phyloP scores from a whole-genome alignment of 2,329 filamentous ascomycete genomes.

The Magnaporthiopsis incrustans region DNA sequence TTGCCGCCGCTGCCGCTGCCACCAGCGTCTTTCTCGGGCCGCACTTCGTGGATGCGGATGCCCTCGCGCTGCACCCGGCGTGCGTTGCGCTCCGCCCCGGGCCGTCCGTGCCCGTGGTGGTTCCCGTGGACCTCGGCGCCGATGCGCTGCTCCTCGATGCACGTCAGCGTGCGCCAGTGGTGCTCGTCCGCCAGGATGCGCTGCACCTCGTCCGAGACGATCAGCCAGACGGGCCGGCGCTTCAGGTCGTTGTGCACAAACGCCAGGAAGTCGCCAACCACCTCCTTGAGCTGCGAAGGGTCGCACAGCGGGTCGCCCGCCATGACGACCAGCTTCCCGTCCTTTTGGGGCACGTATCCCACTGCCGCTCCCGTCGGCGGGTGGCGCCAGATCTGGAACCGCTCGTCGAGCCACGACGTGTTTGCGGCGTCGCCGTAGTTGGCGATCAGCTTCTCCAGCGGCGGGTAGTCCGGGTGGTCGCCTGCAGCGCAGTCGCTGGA shows the following conservation, averaged over 20 bases:
- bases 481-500: neutral
- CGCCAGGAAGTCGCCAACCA: slow-evolving; percentile 66
- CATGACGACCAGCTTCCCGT: slow-evolving; percentile 66
- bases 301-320: slow-evolving; percentile 86
- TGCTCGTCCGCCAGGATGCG: slow-evolving; percentile 72
- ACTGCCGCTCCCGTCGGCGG: slow-evolving; percentile 70
- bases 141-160: slow-evolving; percentile 81
- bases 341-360: slow-evolving; percentile 63
- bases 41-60: slow-evolving; percentile 68
- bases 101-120: slow-evolving; percentile 45
- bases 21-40: slow-evolving; percentile 40
- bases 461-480: slow-evolving; percentile 49
- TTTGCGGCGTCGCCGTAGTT: slow-evolving; percentile 95
- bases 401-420: slow-evolving; percentile 86
- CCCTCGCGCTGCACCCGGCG: slow-evolving; percentile 76
- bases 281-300: slow-evolving; percentile 62
- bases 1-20: slow-evolving; percentile 36
- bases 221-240: slow-evolving; percentile 74
- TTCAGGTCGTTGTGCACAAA: slow-evolving; percentile 61
- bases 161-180: slow-evolving; percentile 82
- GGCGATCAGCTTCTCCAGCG: slow-evolving; percentile 79
- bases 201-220: slow-evolving; percentile 72
- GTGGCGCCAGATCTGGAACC: slow-evolving; percentile 84
- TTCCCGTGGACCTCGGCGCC: slow-evolving; percentile 66
- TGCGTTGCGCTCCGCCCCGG: slow-evolving; percentile 60